Evolutionary conservation across 306 rosid species (phyloP).

Genomic region (Vigna reflexopilosa): DNA sequence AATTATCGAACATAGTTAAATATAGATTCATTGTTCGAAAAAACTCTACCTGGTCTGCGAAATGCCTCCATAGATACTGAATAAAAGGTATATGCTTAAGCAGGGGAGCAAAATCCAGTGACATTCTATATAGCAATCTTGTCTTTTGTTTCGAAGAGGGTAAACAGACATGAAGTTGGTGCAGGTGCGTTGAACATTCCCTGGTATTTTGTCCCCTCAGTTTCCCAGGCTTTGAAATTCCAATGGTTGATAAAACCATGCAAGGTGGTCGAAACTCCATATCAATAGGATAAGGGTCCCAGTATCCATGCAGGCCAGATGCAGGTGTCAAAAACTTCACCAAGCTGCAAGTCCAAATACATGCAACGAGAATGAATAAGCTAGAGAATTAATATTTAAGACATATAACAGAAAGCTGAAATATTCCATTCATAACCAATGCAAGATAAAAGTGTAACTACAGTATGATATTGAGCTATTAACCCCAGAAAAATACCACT

Average conservation of each 20-base stretch:
- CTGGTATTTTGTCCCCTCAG: constrained; percentile 79
- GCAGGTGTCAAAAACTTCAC: constrained; percentile 92
- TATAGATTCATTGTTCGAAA: neutral
- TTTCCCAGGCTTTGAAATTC: constrained; percentile 95
- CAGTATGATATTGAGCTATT: neutral
- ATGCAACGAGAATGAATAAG: constrained; percentile 37
- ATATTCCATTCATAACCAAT: neutral
- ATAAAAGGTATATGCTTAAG: constrained; percentile 85
- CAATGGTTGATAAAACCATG: constrained; percentile 92
- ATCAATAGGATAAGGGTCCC: constrained; percentile 98
- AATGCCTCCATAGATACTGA: constrained; percentile 83
- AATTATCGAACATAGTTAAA: neutral
- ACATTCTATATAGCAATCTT: constrained; percentile 90
- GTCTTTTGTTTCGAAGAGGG: constrained; percentile 85
- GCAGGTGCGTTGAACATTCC: constrained; percentile 83
- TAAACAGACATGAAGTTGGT: constrained; percentile 94
- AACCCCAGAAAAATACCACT: neutral
- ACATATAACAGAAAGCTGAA: constrained; percentile 13
- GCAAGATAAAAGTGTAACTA: constrained; percentile 8
- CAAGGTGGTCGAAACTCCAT: constrained; percentile 98
- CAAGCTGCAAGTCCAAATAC: constrained; percentile 67
- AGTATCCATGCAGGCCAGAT: constrained; percentile 89
- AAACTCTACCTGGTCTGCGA: constrained; percentile 79
- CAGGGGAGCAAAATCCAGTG: constrained; percentile 85
- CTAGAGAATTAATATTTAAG: constrained; percentile 30